These are phyloP conservation scores for Amauroascus niger DNA, from an alignment of 2,329 filamentous ascomycete species.

Conservation along the genomic window DNA sequence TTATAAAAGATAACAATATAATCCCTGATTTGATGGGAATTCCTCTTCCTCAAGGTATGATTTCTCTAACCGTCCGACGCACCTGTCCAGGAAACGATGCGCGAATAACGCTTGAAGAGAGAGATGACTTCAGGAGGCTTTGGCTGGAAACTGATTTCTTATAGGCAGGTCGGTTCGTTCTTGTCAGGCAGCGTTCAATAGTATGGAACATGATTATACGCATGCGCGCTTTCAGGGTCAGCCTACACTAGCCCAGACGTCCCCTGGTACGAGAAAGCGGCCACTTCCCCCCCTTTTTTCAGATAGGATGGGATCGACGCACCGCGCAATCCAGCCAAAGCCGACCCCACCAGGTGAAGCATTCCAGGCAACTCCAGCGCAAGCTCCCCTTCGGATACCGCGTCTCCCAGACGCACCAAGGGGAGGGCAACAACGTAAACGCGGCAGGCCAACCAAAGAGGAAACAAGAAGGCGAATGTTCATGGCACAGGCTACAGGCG, in stretches of 20 bases:
- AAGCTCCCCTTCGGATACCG: conserved; percentile 28
- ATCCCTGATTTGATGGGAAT: conserved; percentile 34
- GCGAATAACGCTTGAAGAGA: not conserved
- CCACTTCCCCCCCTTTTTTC: conserved; percentile 23
- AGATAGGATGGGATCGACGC: conserved; percentile 22
- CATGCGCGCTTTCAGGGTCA: conserved; percentile 18
- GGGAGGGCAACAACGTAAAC: conserved; percentile 33
- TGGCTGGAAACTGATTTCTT: not conserved
- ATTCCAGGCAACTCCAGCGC: conserved; percentile 27
- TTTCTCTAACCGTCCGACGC: not conserved
- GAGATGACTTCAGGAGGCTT: not conserved
- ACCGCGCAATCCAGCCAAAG: conserved; percentile 35
- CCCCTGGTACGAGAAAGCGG: conserved; percentile 20
- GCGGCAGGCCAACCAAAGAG: conserved; percentile 37
- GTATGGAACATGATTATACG: conserved; percentile 28
- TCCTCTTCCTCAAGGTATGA: conserved; percentile 36
- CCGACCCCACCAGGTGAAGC: conserved; percentile 27
- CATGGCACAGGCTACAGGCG: conserved; percentile 32
- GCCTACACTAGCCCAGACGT: conserved; percentile 14
- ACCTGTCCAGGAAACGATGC: not conserved
- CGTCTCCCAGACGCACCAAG: conserved; percentile 25
- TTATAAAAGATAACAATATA: conserved; percentile 33
- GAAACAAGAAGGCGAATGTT: conserved; percentile 34
- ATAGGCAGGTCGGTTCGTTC: conserved; percentile 34
- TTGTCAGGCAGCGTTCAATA: conserved; percentile 29